Base-by-base conservation (phyloP, 140 eudicot species). In the Flaveria floridana region DNA sequence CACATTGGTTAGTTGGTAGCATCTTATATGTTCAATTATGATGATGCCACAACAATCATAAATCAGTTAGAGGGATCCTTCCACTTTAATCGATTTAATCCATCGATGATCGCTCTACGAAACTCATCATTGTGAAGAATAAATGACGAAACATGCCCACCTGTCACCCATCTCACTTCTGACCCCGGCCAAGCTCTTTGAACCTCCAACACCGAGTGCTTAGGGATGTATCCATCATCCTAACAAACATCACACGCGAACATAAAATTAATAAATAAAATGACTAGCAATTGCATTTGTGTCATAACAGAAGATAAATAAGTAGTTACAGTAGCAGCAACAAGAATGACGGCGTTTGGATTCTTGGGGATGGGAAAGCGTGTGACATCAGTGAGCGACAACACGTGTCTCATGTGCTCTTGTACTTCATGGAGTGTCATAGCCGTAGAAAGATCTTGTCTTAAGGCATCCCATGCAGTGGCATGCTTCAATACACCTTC, bases 171-270 rank as follows among this genome's bases (percentile, higher is more conserved):
- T 82, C 99, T 90, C 75, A 93, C 99, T 84, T 93, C 99, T 6
- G 99, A 93, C 13, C 99, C 97, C 0, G 99, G 99, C 99, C 97
- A 93, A 14, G 97, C 99, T 41, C 85, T 86, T 81, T 93, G 96
- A 42, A 93, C 90, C 85, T 90, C 97, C 89, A 93, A 73, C 28
- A 93, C 97, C 4, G 99, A 93, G 85, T 93, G 99, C 68, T 83
- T 88, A 18, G 99, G 98, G 56, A 93, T 93, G 71, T 93, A 93
- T 53, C 98, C 98, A 85, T 93, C 99, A 61, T 93, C 99, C 99
- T 93, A 86, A 64, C 41, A 75, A 69, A 19, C 48, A 61, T 72
- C 78, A 34, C 47, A 19, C 7, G 18, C 37, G 39, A 46, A 63
- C 34, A 28, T 3, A 55, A 16, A 9, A 21, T 25, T 51, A 7